These are phyloP conservation scores for Thelephora terrestris DNA, from an alignment of 1,284 basidiomycete species.

Conservation along the genomic window DNA sequence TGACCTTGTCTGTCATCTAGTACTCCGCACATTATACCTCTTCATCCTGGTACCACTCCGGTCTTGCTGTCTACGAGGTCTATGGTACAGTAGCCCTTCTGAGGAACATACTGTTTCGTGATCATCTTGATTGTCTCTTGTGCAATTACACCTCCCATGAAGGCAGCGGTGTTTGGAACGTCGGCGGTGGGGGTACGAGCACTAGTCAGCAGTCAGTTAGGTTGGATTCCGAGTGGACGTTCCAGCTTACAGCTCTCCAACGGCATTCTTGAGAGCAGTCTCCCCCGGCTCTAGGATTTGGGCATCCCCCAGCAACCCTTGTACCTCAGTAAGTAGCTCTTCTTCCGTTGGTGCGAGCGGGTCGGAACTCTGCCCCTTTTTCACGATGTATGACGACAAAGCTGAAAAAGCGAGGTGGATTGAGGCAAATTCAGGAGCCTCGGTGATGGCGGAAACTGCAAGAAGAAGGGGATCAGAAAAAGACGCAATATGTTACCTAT, in stretches of 20 bases:
- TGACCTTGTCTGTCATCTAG: background rate
- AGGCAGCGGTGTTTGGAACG: constrained; percentile 86
- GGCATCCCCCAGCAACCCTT: constrained; percentile 24
- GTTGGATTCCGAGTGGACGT: background rate
- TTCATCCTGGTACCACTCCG: constrained; percentile 31
- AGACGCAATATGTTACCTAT: background rate
- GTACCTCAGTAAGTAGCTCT: constrained; percentile 25
- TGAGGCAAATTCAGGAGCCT: constrained; percentile 39
- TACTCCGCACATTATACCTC: background rate
- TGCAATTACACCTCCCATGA: constrained; percentile 91
- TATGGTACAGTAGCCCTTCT: constrained; percentile 79
- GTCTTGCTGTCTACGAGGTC: constrained; percentile 83
- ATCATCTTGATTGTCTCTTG: constrained; percentile 98
- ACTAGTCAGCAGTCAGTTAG: constrained; percentile 28
- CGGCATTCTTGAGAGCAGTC: constrained; percentile 38
- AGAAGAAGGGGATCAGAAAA: constrained; percentile 1
- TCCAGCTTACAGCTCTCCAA: constrained; percentile 70
- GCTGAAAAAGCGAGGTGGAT: constrained; percentile 63
- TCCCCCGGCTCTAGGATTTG: constrained; percentile 47
- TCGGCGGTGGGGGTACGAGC: constrained; percentile 78
- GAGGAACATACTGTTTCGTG: constrained; percentile 91
- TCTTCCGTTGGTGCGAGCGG: constrained; percentile 20
- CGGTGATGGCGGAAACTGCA: background rate
- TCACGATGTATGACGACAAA: constrained; percentile 24
- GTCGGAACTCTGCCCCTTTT: background rate